Conservation (phyloP, 495 filamentous ascomycete species). For the Extremus antarcticus region DNA sequence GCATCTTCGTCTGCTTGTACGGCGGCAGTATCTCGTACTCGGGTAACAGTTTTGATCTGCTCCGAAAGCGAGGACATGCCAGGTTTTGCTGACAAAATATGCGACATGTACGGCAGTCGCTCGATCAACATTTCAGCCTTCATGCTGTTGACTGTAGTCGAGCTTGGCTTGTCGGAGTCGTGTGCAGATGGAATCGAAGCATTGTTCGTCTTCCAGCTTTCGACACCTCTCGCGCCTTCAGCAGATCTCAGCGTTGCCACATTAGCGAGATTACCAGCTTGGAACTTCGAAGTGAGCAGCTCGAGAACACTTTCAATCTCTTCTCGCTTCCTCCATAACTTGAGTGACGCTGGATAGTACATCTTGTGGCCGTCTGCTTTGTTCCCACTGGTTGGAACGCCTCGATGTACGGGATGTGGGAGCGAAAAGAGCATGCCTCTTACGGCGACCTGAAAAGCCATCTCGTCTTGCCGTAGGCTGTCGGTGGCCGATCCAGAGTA, state of each 20-base stretch:
- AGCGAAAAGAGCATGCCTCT: constrained; percentile 73
- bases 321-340: constrained; percentile 65
- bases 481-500: constrained; percentile 49
- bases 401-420: constrained; percentile 70
- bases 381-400: constrained; percentile 29
- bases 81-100: constrained; percentile 38
- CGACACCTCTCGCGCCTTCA: constrained; percentile 18
- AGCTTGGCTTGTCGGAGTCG: constrained; percentile 11
- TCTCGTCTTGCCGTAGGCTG: constrained; percentile 76
- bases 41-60: constrained; percentile 59
- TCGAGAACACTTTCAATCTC: constrained; percentile 64
- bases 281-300: constrained; percentile 44
- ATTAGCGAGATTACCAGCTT: constrained; percentile 19
- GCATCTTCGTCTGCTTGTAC: constrained; percentile 21
- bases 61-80: constrained; percentile 23
- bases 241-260: background rate
- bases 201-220: constrained; percentile 23
- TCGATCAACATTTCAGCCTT: constrained; percentile 61
- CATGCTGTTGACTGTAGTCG: constrained; percentile 36
- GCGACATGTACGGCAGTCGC: constrained; percentile 71
- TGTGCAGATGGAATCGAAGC: constrained; percentile 5
- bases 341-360: constrained; percentile 72
- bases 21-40: constrained; percentile 46
- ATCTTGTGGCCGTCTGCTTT: constrained; percentile 62
- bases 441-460: constrained; percentile 78